Conservation (phyloP, 352 stramenopile species). For the Globisporangium middletonii region DNA sequence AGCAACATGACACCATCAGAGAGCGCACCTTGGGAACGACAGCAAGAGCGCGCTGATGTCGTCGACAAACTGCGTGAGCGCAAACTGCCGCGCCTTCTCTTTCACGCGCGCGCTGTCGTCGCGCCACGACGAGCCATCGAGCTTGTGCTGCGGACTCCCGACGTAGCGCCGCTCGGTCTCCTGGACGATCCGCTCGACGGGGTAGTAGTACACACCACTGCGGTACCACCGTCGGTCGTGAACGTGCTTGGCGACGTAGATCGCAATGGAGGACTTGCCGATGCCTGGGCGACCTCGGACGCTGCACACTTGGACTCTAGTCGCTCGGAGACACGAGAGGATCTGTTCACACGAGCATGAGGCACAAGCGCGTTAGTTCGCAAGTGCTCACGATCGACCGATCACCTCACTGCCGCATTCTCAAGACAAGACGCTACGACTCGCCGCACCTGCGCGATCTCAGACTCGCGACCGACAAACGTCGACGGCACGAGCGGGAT, state of each 20-base stretch:
- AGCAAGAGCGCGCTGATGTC: conserved; percentile 24
- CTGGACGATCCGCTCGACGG: conserved; percentile 32
- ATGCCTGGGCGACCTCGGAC: conserved; percentile 36
- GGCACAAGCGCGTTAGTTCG: neutral
- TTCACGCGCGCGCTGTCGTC: neutral
- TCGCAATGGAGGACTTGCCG: conserved; percentile 58
- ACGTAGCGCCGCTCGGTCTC: conserved; percentile 3
- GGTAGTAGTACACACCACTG: conserved; percentile 51
- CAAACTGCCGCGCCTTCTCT: conserved; percentile 1
- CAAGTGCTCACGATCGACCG: neutral
- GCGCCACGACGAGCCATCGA: conserved; percentile 9
- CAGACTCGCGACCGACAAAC: conserved; percentile 44
- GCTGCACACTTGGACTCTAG: conserved; percentile 43
- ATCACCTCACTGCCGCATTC: neutral
- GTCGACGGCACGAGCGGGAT: conserved; percentile 50
- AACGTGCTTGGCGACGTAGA: conserved; percentile 42
- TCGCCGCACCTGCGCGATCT: conserved; percentile 35
- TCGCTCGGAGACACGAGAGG: conserved; percentile 18
- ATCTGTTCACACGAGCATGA: conserved; percentile 12
- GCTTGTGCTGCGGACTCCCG: too few relatives aligned
- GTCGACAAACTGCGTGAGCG: conserved; percentile 21
- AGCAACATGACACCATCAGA: too few relatives aligned
- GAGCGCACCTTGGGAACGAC: conserved; percentile 31
- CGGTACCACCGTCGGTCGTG: conserved; percentile 36
- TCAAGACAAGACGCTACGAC: neutral